Percentiles rank a stretch among this genome's conserved stretches.
These are phyloP conservation scores for Lycium ferocissimum DNA, from an alignment of 257 asterid genomes.

Conservation along the genomic window DNA sequence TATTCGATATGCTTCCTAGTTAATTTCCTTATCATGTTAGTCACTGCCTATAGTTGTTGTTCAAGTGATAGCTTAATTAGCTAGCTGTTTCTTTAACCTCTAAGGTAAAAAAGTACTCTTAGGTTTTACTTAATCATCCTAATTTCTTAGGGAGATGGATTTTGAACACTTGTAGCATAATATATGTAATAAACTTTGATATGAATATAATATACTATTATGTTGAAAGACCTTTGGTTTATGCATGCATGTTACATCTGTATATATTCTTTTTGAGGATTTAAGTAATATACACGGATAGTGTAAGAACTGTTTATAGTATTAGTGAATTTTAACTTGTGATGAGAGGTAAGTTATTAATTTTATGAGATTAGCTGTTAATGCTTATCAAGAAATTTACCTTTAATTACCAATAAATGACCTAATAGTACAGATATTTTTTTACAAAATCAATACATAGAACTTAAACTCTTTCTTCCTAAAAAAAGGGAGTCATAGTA, in stretches of 20 bases:
- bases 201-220: too few relatives aligned
- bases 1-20: neutral
- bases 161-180: slow-evolving; percentile 22
- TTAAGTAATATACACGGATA: too few relatives aligned
- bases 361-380: too few relatives aligned
- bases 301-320: too few relatives aligned
- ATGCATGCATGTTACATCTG: neutral
- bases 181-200: neutral
- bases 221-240: neutral
- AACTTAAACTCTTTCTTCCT: neutral
- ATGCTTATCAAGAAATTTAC: too few relatives aligned
- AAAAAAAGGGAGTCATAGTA: neutral
- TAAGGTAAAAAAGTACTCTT: slow-evolving; percentile 26
- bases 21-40: slow-evolving; percentile 24
- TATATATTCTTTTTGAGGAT: too few relatives aligned
- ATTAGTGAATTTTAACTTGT: too few relatives aligned
- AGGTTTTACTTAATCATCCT: slow-evolving; percentile 10
- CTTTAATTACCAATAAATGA: too few relatives aligned
- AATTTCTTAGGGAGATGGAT: slow-evolving; percentile 8
- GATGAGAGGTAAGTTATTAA: too few relatives aligned
- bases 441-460: too few relatives aligned
- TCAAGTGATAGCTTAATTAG: slow-evolving; percentile 21
- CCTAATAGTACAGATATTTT: too few relatives aligned
- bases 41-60: neutral
- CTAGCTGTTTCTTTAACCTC: slow-evolving; percentile 26